A percentile compares a stretch with the other conserved stretches of the same genome.
These are phyloP conservation scores for Stenogyne calaminthoides DNA, from an alignment of 305 asterid species.

Conservation along the genomic window DNA sequence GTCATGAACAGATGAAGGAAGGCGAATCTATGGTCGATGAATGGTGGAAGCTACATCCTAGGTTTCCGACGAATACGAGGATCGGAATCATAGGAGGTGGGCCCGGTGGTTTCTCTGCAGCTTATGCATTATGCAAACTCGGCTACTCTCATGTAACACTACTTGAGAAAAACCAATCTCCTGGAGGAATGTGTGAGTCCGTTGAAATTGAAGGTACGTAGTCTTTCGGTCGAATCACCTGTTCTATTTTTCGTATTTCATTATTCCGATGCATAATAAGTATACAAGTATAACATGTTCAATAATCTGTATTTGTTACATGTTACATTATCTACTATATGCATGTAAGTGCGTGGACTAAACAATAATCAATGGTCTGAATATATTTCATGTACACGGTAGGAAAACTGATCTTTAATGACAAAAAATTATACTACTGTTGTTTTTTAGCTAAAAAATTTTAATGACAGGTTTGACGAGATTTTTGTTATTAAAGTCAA, in stretches of 20 bases:
- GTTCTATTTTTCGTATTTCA: not conserved
- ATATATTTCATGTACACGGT: no score
- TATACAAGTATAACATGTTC: no score
- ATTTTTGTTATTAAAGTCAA: no score
- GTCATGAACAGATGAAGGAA: slow-evolving; percentile 26
- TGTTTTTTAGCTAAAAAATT: no score
- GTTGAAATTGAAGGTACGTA: slow-evolving; percentile 55
- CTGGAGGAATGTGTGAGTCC: slow-evolving; percentile 82
- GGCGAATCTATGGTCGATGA: slow-evolving; percentile 37
- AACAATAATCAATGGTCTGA: no score
- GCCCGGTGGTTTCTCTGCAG: slow-evolving; percentile 74
- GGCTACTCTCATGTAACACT: slow-evolving; percentile 58
- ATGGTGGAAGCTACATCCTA: slow-evolving; percentile 51
- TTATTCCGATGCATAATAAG: no score
- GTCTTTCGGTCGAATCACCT: not conserved
- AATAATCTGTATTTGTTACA: no score
- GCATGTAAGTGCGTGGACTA: no score
- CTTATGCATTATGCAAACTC: slow-evolving; percentile 63
- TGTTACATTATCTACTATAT: no score
- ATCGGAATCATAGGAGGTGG: slow-evolving; percentile 71
- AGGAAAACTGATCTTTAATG: no score
- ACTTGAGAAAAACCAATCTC: slow-evolving; percentile 51
- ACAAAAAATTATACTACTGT: no score
- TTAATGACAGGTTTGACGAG: no score
- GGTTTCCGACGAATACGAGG: slow-evolving; percentile 47